phyloP scores from a whole-genome alignment of 2,329 filamentous ascomycete species.

The Ophiostoma populinum region DNA sequence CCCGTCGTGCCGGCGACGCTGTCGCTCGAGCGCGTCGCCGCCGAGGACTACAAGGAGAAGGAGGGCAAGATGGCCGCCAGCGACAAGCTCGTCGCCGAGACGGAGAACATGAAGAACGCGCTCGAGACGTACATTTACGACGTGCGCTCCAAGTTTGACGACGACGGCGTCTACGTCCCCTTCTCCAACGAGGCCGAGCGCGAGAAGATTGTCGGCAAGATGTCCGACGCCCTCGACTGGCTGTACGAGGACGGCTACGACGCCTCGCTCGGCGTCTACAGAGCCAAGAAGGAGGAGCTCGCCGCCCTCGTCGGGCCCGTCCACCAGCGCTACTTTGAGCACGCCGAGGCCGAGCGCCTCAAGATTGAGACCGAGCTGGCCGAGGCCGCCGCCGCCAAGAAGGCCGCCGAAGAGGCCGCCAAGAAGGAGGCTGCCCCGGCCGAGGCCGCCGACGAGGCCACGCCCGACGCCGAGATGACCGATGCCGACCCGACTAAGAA shows the following conservation, averaged over 20 bases:
- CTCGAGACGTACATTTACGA: constrained; percentile 97
- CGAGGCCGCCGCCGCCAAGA: constrained; percentile 62
- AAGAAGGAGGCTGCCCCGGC: constrained; percentile 29
- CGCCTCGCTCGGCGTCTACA: constrained; percentile 80
- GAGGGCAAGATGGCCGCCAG: constrained; percentile 90
- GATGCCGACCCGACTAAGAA: constrained; percentile 31
- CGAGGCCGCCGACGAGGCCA: constrained; percentile 20
- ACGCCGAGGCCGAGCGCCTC: constrained; percentile 72
- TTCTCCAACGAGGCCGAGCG: constrained; percentile 11
- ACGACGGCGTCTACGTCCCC: constrained; percentile 6
- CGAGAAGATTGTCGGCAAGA: constrained; percentile 62
- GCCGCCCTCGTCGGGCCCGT: constrained; percentile 80
- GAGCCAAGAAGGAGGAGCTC: constrained; percentile 92
- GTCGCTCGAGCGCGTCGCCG: constrained; percentile 53
- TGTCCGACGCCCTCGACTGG: constrained; percentile 67
- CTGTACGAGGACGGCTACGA: constrained; percentile 95
- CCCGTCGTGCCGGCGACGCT: constrained; percentile 71
- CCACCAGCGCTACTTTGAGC: constrained; percentile 87
- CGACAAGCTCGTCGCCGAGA: constrained; percentile 95
- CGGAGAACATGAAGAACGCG: constrained; percentile 99
- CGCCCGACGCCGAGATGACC: constrained; percentile 45
- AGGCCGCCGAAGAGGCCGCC: constrained; percentile 33
- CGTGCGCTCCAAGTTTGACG: constrained; percentile 57
- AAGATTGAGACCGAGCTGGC: constrained; percentile 61
- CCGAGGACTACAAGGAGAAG: constrained; percentile 56